These are phyloP conservation scores for Phytopythium boreale DNA, from an alignment of 352 stramenopile genomes.

Conservation along the genomic window DNA sequence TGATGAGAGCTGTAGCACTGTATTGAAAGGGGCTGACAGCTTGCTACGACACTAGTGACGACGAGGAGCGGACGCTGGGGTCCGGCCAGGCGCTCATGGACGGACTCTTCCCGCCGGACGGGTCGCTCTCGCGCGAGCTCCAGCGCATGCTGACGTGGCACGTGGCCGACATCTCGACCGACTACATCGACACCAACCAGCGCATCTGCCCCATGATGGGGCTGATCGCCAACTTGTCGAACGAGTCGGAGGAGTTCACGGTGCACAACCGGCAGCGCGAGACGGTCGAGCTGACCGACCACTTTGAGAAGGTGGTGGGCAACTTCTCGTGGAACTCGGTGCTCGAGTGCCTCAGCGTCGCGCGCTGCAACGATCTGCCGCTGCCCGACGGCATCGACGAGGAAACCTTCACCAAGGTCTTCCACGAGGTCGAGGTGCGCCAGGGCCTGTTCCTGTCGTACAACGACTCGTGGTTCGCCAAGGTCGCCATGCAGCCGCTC, in stretches of 20 bases:
- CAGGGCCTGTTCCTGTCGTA: conserved; percentile 61
- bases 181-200: conserved; percentile 80
- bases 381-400: conserved; percentile 65
- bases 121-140: conserved; percentile 36
- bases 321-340: conserved; percentile 80
- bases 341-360: conserved; percentile 81
- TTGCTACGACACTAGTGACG: conserved; percentile 40
- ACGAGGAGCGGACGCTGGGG: conserved; percentile 79
- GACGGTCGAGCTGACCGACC: conserved; percentile 44
- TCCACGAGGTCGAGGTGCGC: conserved; percentile 70
- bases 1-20: not conserved
- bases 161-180: conserved; percentile 67
- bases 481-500: conserved; percentile 85
- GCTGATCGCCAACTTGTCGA: conserved; percentile 62
- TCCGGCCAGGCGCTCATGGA: conserved; percentile 83
- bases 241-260: conserved; percentile 51
- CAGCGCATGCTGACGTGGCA: conserved; percentile 75
- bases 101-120: conserved; percentile 68
- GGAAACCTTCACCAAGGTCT: conserved; percentile 72
- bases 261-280: conserved; percentile 41
- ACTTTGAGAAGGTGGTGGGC: conserved; percentile 63
- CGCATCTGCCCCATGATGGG: conserved; percentile 77
- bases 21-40: not conserved
- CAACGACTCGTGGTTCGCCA: conserved; percentile 82
- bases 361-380: conserved; percentile 72